Evolutionary conservation across 2,329 filamentous ascomycete species (phyloP).

Genomic region (Corinectria fuckeliana): DNA sequence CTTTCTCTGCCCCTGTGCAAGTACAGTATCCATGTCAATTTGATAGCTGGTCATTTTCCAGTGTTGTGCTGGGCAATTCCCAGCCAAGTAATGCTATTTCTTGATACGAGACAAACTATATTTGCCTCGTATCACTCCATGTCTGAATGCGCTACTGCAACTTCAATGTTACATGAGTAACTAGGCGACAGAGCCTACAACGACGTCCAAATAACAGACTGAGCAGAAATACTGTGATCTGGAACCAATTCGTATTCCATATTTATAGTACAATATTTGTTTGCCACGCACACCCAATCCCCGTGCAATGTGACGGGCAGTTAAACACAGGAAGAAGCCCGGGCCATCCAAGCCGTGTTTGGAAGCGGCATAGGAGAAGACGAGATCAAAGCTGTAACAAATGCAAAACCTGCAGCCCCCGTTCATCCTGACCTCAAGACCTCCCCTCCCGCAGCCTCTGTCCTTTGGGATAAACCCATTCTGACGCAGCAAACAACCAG

Average conservation of each 20-base stretch:
- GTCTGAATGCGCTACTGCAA: neutral
- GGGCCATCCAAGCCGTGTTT: neutral
- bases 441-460: constrained; percentile 22
- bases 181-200: too few species aligned
- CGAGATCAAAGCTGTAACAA: constrained; percentile 32
- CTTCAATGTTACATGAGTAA: too few species aligned
- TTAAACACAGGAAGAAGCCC: neutral
- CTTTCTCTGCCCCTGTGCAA: neutral
- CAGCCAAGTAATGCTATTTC: too few species aligned
- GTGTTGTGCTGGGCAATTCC: neutral
- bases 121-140: too few species aligned
- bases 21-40: neutral
- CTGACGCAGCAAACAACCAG: constrained; percentile 29
- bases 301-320: neutral
- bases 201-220: neutral
- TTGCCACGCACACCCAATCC: neutral
- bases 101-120: too few species aligned
- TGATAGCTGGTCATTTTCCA: neutral
- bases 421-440: constrained; percentile 21
- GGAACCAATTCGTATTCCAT: constrained; percentile 27
- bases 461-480: constrained; percentile 27
- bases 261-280: constrained; percentile 30
- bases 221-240: neutral
- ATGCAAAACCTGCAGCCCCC: constrained; percentile 36
- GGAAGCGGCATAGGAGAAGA: constrained; percentile 17